Base-by-base conservation (phyloP, 2,329 filamentous ascomycete genomes). In the Aspergillus sp. region DNA sequence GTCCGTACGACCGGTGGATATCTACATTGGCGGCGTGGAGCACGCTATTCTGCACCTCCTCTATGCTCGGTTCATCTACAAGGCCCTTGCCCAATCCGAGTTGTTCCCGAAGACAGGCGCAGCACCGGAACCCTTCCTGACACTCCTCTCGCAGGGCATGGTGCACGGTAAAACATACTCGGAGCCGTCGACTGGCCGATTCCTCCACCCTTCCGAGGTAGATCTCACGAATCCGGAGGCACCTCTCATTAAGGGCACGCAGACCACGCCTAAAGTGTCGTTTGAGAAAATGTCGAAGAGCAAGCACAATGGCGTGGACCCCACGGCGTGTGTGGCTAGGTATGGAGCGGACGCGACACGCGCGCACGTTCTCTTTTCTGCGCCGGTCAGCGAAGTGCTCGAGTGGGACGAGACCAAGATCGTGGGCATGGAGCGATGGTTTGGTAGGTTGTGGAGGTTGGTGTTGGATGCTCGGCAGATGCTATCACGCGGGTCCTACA, bases 231-330 rank as follows among this genome's bases (percentile, higher is more conserved):
- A 73, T 25, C 64, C 71, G 0, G 60, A 65, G 0, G 61, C 63
- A 8, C 82, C 82, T 1, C 65, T 67, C 33, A 72, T 91, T n/a
- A 67, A 67, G 12, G 68, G 71, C 0, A 82, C 76, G 0, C 74
- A 76, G 3, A 60, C 71, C 29, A 48, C 52, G 0, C 75, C 81
- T 1, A 72, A 65, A 16, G 60, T 86, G 12, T 78, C 75, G 1
- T 93, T 74, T 47, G 86, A 93, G 56, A 94, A 94, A 55, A 94
- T 94, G 86, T 91, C 83, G 24, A 94, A 94, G 62, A 93, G 84
- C 49, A 94, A 94, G 58, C 71, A 91, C 63, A 94, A 94, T 51
- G 86, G 86, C 15, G 84, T 93, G 5, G 85, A 93, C 51, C 86
- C 86, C 0, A 77, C 74, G 0, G 67, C 65, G 0, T 82, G 81